Percentiles rank a stretch among this genome's conserved stretches.
Conservation (phyloP, 1,284 basidiomycete genomes). For the Ustilago nuda region DNA sequence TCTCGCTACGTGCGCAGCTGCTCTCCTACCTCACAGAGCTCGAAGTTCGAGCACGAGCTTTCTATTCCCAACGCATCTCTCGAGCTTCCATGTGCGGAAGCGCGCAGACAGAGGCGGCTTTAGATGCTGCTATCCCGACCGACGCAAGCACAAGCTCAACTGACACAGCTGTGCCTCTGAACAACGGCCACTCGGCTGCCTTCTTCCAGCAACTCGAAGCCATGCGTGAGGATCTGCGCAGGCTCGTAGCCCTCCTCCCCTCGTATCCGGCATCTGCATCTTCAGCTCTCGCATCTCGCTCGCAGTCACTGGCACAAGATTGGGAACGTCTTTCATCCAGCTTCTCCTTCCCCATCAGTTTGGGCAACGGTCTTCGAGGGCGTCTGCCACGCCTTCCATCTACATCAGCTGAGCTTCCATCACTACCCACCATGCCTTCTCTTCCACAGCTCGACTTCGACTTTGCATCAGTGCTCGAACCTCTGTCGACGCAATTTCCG, state of each 20-base stretch:
- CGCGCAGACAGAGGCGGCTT: neutral
- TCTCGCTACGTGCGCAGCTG: conserved; percentile 51
- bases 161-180: conserved; percentile 4
- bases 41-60: conserved; percentile 42
- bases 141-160: neutral
- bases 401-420: conserved; percentile 35
- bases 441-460: conserved; percentile 49
- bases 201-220: conserved; percentile 60
- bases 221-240: conserved; percentile 51
- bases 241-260: conserved; percentile 45
- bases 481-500: conserved; percentile 40
- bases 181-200: conserved; percentile 31
- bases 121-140: neutral
- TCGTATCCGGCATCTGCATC: conserved; percentile 39
- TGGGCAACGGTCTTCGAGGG: conserved; percentile 37
- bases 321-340: conserved; percentile 49
- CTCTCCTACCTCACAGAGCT: conserved; percentile 54
- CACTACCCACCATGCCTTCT: conserved; percentile 36
- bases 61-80: conserved; percentile 41
- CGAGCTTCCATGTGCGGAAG: conserved; percentile 8
- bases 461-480: conserved; percentile 44
- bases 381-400: conserved; percentile 44
- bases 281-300: conserved; percentile 49
- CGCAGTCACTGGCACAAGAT: conserved; percentile 50
- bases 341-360: conserved; percentile 40